Evolutionary conservation across 2,329 filamentous ascomycete genomes (phyloP).

Genomic region (Aspergillus flavus): DNA sequence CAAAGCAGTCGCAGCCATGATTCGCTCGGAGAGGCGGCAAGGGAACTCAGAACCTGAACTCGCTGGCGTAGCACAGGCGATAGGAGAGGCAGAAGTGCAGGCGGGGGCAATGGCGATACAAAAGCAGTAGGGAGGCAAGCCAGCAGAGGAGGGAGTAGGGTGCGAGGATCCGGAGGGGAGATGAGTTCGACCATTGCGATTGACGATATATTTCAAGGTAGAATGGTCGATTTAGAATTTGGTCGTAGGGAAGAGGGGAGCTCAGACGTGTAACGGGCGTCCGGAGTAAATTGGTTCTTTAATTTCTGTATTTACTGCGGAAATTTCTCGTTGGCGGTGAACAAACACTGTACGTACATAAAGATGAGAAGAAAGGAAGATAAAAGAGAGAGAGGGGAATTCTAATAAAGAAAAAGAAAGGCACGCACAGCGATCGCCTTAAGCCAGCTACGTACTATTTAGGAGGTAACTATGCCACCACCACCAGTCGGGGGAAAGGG

Average conservation of each 20-base stretch:
- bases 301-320: neutral
- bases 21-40: constrained; percentile 45
- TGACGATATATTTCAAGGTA: neutral
- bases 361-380: neutral
- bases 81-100: constrained; percentile 62
- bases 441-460: neutral
- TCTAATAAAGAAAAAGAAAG: neutral
- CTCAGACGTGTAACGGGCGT: neutral
- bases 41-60: constrained; percentile 57
- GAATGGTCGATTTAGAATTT: neutral
- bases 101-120: constrained; percentile 61
- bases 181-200: constrained; percentile 57
- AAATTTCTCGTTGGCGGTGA: neutral
- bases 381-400: neutral
- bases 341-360: neutral
- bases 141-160: constrained; percentile 63
- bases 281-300: neutral
- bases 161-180: constrained; percentile 57
- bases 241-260: neutral
- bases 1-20: constrained; percentile 63
- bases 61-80: constrained; percentile 66
- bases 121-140: constrained; percentile 65
- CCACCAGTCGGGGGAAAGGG: neutral
- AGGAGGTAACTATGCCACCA: neutral
- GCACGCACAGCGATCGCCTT: neutral